These are phyloP conservation scores for Scedosporium boydii DNA, from an alignment of 2,329 filamentous ascomycete genomes.

Conservation along the genomic window DNA sequence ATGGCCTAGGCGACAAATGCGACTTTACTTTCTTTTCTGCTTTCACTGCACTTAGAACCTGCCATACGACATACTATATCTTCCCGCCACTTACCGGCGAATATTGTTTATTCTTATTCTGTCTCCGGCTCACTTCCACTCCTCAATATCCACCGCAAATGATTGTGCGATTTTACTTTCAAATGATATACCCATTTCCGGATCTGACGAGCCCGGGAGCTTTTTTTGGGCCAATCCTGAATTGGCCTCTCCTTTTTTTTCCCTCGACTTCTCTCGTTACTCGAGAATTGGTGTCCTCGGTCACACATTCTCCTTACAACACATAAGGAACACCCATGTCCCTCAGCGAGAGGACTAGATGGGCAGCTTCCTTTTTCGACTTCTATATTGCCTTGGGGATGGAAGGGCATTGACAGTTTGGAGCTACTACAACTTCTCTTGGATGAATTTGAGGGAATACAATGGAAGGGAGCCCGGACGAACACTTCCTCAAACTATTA, in stretches of 20 bases:
- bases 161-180: not conserved
- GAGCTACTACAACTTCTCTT: not conserved
- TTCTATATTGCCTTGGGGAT: not conserved
- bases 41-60: not conserved
- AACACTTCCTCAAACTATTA: not conserved
- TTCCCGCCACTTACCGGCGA: slow-evolving; percentile 4
- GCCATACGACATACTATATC: not conserved
- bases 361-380: not conserved
- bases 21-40: slow-evolving; percentile 1
- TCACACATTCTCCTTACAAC: not conserved
- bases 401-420: not conserved
- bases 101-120: slow-evolving; percentile 8
- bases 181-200: slow-evolving; percentile 6
- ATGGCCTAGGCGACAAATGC: not conserved
- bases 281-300: not conserved
- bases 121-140: not conserved
- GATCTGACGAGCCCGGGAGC: not conserved
- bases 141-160: not conserved
- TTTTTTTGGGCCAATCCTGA: not conserved
- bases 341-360: not conserved
- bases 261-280: slow-evolving; percentile 6
- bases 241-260: slow-evolving; percentile 2
- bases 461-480: not conserved
- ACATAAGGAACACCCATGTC: too few species aligned
- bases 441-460: not conserved